Evolutionary conservation across 163 green algal species (phyloP), one percentile per base, ranked within the genome.

Genomic region (Chloromonas sp.): DNA sequence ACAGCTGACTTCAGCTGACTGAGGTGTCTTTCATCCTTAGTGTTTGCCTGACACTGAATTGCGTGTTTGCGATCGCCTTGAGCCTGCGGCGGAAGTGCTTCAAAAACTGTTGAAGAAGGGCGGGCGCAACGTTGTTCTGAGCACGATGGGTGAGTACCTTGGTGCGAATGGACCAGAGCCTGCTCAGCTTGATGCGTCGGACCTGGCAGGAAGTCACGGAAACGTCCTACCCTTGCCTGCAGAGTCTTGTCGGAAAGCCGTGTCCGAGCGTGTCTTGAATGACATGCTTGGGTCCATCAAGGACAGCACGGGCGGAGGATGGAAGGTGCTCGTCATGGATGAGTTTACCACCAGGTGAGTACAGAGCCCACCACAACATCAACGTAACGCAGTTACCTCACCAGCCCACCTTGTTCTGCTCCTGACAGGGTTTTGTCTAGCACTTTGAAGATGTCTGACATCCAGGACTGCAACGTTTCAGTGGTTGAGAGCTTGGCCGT

Each of bases 401-500:
- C n/a, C 2, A 84, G 61, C 14, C 15, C 81, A 5, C 15, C n/a
- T 79, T 58, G 61, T 5, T 85, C 58, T 74, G n/a, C 58, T 0
- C 3, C 11, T 62, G 15, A 13, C 71, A 87, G 84, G 3, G 80
- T 91, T 1, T 60, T 91, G 36, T 91, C 88, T 1, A 87, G 71
- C 14, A 85, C 86, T 0, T 1, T 89, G 57, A 85, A 85, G 59
- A 89, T 91, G 88, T 87, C 82, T 11, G 86, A 91, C 78, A 89
- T 91, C 76, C 3, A 87, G 82, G 88, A 89, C 1, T 87, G 86
- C 82, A 87, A 88, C 59, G 89, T 93, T 36, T 89, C 85, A 2
- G 87, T 93, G 0, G 95, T 98, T 61, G 95, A 98, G 79, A 93
- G 97, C 85, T 81, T 98, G 0, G 60, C 84, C 1, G 95, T 96